Evolutionary conservation across 768 basidiomycete genomes (phyloP).

Genomic region (Pleurotus eryngii): DNA sequence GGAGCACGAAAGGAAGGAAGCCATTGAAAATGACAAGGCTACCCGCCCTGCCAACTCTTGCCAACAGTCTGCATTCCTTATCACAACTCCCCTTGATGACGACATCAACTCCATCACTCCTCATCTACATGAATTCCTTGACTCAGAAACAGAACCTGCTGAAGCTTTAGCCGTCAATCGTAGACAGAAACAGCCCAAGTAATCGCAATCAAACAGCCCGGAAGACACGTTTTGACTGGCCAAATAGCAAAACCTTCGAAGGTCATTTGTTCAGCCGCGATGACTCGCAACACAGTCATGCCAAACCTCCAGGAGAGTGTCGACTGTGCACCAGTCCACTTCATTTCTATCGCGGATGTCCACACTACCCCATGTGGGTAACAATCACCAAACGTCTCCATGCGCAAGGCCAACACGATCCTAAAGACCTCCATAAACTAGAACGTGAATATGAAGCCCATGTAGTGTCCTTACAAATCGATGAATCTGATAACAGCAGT

Average conservation of each 20-base stretch:
- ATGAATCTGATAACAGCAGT: too few species aligned
- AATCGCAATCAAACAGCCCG: not conserved
- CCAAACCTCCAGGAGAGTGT: slow-evolving; percentile 9
- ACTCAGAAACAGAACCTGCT: too few species aligned
- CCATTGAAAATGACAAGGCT: not conserved
- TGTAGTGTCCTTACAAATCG: not conserved
- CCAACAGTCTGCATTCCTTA: too few species aligned
- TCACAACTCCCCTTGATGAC: too few species aligned
- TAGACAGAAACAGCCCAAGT: not conserved
- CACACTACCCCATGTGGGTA: slow-evolving; percentile 15
- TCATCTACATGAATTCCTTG: too few species aligned
- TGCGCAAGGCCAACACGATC: not conserved
- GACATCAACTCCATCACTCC: too few species aligned
- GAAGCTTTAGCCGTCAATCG: not conserved
- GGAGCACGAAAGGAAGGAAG: not conserved
- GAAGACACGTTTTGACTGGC: not conserved
- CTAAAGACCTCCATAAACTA: slow-evolving; percentile 6
- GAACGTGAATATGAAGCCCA: slow-evolving; percentile 4
- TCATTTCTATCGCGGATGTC: slow-evolving; percentile 18
- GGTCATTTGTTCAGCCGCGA: not conserved
- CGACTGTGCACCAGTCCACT: slow-evolving; percentile 19
- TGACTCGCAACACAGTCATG: not conserved
- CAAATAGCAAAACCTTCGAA: not conserved
- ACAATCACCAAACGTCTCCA: slow-evolving; percentile 7
- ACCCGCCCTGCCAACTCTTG: too few species aligned